Evolutionary conservation across 305 asterid species (phyloP), one percentile per base, ranked within the genome.

Genomic region (Solanum hybrid): DNA sequence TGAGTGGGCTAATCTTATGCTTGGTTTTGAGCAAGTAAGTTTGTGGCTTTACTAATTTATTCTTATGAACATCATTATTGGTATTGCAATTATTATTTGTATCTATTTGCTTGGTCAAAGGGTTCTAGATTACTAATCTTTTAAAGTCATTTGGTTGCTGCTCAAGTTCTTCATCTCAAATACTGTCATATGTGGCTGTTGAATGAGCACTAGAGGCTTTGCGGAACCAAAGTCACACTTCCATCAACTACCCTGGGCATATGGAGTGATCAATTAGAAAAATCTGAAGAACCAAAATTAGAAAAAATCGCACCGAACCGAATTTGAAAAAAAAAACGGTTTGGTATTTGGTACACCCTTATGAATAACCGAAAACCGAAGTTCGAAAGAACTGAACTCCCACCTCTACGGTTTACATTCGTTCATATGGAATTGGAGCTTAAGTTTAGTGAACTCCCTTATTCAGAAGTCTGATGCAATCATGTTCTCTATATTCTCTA

Each of bases 1-100:
- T 90, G 99, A 97, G 91, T 97, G 99, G 99, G 98, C 96, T 66
- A 97, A 97, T 91, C 95, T 97, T 93, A 95, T 95, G 91, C 92
- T 94, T 87, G 98, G 98, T 91, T 94, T 97, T 92, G 99, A 97
- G 96, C 99, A 97, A 96, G 99, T 96, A 92, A 91, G 86, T 89
- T 76, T 81, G 92, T 36, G 85, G 89, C 71, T 79, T 91, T 85
- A 80, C 60, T 88, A 31, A 79, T 86, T 86, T 26, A 26, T 86
- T 27, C 81, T 86, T 64, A 36, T 12, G 60, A 42, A 46, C 26
- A 42, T 27, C 31, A 38, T 81, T 5, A 29, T 82, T 51, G 7
- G 20, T 51, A 84, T 10, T 29, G 37, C 10, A 46, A 20, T 10
- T 51, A 82, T 42, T 82, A 29, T 6, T 71, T 71, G 34, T 71